Percentiles rank a stretch among this genome's conserved stretches.
Conservation (phyloP, 2,329 filamentous ascomycete species). For the Stachybotrys echinatus region DNA sequence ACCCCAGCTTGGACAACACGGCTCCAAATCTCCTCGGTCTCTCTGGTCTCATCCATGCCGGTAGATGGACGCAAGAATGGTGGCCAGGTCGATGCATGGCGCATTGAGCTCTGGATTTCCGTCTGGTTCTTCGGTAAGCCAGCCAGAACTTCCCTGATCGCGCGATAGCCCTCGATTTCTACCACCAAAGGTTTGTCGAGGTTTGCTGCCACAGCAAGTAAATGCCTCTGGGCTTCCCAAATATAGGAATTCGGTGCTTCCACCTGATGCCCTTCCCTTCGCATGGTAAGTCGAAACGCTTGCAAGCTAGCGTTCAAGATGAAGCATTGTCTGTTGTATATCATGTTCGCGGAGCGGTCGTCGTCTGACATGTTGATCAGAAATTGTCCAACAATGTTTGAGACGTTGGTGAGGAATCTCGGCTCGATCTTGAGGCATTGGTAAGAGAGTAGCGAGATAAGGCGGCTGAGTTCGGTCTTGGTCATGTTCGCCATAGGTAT, state of each 20-base stretch:
- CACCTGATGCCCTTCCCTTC: constrained; percentile 15
- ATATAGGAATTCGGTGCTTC: constrained; percentile 23
- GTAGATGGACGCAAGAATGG: constrained; percentile 53
- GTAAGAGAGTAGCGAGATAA: constrained; percentile 18
- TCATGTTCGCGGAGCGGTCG: constrained; percentile 8
- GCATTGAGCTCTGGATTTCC: constrained; percentile 42
- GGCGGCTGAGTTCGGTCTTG: constrained; percentile 15
- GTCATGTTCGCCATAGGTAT: constrained; percentile 11
- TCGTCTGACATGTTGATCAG: constrained; percentile 14
- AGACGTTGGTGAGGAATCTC: constrained; percentile 23
- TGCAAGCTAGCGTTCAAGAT: constrained; percentile 24
- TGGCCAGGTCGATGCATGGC: constrained; percentile 52
- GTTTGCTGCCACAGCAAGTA: constrained; percentile 46
- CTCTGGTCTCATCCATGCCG: constrained; percentile 52
- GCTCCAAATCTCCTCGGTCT: constrained; percentile 47
- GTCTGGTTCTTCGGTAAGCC: constrained; percentile 45
- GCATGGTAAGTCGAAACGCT: constrained; percentile 18
- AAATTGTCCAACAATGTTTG: constrained; percentile 18
- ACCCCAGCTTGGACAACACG: constrained; percentile 47
- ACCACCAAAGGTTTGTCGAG: constrained; percentile 46
- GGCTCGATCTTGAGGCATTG: constrained; percentile 27
- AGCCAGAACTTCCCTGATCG: constrained; percentile 48
- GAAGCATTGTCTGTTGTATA: constrained; percentile 20
- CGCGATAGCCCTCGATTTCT: constrained; percentile 43
- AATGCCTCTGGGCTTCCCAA: constrained; percentile 52